phyloP scores from a whole-genome alignment of 108 stramenopile species.

The Fragilaria crotonensis region DNA sequence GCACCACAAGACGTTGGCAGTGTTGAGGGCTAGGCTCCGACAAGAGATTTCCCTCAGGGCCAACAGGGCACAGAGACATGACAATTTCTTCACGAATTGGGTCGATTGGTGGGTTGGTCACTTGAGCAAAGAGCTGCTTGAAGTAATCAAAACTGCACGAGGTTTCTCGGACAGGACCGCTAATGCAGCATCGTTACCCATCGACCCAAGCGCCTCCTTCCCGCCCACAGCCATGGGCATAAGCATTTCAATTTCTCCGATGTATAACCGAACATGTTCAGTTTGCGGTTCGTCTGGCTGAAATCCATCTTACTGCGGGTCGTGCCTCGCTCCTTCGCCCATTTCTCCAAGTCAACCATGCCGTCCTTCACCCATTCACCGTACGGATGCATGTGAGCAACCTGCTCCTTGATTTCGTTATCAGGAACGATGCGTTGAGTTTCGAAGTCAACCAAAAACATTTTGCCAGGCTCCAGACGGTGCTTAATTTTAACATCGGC shows the following conservation, averaged over 20 bases:
- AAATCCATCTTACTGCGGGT: conserved; percentile 57
- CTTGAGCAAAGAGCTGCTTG: conserved; percentile 98
- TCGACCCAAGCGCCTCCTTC: conserved; percentile 93
- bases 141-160: conserved; percentile 93
- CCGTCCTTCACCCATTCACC: conserved; percentile 82
- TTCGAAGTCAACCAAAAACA: conserved; percentile 96
- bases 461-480: conserved; percentile 96
- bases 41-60: conserved; percentile 89
- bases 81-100: conserved; percentile 97
- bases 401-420: conserved; percentile 92
- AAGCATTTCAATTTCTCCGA: conserved; percentile 90
- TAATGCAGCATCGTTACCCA: conserved; percentile 97
- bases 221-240: conserved; percentile 89
- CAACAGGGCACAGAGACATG: conserved; percentile 96
- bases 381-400: conserved; percentile 84
- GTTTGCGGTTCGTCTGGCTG: conserved; percentile 66
- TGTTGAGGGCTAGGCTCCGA: conserved; percentile 62
- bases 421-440: conserved; percentile 90
- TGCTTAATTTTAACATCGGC: conserved; percentile 86
- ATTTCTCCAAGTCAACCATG: conserved; percentile 70
- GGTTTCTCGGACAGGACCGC: conserved; percentile 93
- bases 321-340: conserved; percentile 38
- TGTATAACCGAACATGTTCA: conserved; percentile 91
- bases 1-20: conserved; percentile 81
- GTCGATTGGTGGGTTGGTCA: conserved; percentile 98